A percentile compares a stretch with the other conserved stretches of the same genome.
Conservation (phyloP, 73 alveolate species). For the Symbiodinium natans region DNA sequence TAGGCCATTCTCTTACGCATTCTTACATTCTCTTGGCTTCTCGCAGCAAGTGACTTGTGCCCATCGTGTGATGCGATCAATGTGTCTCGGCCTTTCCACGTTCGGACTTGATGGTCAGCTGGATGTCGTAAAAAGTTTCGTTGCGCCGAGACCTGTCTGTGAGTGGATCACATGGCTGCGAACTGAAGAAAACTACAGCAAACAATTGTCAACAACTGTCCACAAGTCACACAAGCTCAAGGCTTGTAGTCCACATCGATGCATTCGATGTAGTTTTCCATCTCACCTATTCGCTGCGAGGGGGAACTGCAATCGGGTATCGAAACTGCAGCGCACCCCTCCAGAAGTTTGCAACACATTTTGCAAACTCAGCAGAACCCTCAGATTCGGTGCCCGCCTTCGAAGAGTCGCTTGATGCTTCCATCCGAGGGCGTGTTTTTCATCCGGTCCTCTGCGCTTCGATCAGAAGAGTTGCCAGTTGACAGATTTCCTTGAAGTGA, state of each 20-base stretch:
- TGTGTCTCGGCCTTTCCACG: neutral
- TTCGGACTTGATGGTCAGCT: slow-evolving; percentile 85
- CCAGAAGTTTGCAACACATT: neutral
- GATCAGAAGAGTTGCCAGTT: neutral
- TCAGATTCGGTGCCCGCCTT: neutral
- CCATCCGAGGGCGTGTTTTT: slow-evolving; percentile 73
- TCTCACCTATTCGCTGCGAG: slow-evolving; percentile 52
- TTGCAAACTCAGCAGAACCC: neutral
- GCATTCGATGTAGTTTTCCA: slow-evolving; percentile 88
- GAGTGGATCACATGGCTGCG: neutral
- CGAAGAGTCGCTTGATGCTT: slow-evolving; percentile 82
- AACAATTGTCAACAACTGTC: neutral
- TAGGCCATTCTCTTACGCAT: too few relatives aligned
- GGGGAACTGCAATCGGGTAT: neutral
- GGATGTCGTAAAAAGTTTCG: slow-evolving; percentile 73
- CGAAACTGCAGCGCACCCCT: neutral
- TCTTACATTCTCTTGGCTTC: too few relatives aligned
- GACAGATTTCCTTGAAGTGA: neutral
- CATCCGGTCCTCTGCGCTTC: slow-evolving; percentile 17
- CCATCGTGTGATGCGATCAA: too few relatives aligned
- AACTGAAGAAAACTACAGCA: neutral
- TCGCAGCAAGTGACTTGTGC: too few relatives aligned
- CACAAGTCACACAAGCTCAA: neutral
- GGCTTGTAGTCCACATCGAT: slow-evolving; percentile 78
- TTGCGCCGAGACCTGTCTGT: slow-evolving; percentile 44